phyloP scores from a whole-genome alignment of 2,329 filamentous ascomycete species.

The Eurotiales sp. region DNA sequence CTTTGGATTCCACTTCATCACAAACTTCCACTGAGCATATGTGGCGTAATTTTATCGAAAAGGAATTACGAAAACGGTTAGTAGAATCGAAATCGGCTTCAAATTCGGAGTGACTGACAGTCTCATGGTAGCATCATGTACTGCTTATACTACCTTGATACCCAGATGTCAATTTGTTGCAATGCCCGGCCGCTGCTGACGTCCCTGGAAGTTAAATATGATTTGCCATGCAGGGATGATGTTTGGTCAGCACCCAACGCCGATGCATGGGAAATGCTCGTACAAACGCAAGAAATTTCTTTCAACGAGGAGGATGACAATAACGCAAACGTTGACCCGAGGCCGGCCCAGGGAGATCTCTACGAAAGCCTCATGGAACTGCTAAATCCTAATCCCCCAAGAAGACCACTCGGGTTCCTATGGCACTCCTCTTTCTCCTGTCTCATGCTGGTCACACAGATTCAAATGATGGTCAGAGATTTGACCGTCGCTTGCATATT shows the following conservation, averaged over 20 bases:
- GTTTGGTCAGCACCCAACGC: conserved; percentile 1
- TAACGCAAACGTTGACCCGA: background rate
- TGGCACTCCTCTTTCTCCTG: conserved; percentile 1
- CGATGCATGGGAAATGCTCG: background rate
- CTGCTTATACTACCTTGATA: conserved; percentile 3
- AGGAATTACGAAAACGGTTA: conserved; percentile 1
- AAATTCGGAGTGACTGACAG: background rate
- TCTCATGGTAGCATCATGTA: conserved; percentile 5
- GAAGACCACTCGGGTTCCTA: background rate
- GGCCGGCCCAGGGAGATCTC: conserved; percentile 5
- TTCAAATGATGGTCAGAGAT: conserved; percentile 7
- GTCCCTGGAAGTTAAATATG: conserved; percentile 1
- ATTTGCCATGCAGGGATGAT: background rate
- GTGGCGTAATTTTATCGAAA: background rate
- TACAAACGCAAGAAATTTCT: background rate
- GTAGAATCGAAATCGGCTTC: background rate
- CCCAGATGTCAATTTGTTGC: background rate
- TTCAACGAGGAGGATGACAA: conserved; percentile 7
- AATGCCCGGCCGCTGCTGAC: background rate
- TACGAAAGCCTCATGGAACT: conserved; percentile 4
- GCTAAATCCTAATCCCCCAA: background rate
- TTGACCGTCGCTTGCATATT: conserved; percentile 1
- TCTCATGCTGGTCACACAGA: conserved; percentile 5
- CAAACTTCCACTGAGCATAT: background rate
- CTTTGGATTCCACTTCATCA: background rate